Evolutionary conservation across 768 basidiomycete species (phyloP), one percentile per base, ranked within the genome.

Genomic region (Naganishia randhawae): DNA sequence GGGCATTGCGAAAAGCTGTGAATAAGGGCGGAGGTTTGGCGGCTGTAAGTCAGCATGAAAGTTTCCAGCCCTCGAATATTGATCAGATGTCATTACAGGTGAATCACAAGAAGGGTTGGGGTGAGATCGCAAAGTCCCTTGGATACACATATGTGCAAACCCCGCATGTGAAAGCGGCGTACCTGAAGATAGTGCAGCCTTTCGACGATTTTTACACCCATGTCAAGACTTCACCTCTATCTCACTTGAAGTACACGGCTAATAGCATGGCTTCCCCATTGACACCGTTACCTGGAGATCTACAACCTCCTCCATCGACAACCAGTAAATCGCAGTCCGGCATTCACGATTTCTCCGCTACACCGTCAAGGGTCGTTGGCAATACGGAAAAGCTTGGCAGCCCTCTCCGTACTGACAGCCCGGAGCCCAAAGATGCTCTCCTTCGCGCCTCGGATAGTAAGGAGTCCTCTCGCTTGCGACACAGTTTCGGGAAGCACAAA

Each of bases 1-100:
- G 92, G 91, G 85, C 89, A 67, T 82, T 99, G 70, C 84, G 93
- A 68, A 95, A 91, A 80, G 93, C 95, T 79, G 95, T 97, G 31
- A 87, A 89, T 54, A 88, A 88, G 72, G 78, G 89, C 45, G 96
- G 95, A 68, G 95, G 96, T 41, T 90, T 89, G 77, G 89, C 92
- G 52, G 85, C 84, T 68, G 94, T 95, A 82, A 80, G 85, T 80
- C 13, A 62, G 55, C 33, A 62, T 31, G 27, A 41, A 6, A 4
- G 17, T 29, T 65, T 68, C 37, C n/a, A 3, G 31, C 62, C 45
- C 19, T 51, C 66, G 16, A 51, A n/a, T 68, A 63, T 68, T 53
- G 35, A 63, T 72, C 71, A 69, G 70, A 74, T 71, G 64, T 71
- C 73, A 39, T 29, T 68, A 9, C 73, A 95, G 92, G 91, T 94